These are phyloP conservation scores for Neurospora terricola DNA, from an alignment of 495 filamentous ascomycete genomes.

Conservation along the genomic window DNA sequence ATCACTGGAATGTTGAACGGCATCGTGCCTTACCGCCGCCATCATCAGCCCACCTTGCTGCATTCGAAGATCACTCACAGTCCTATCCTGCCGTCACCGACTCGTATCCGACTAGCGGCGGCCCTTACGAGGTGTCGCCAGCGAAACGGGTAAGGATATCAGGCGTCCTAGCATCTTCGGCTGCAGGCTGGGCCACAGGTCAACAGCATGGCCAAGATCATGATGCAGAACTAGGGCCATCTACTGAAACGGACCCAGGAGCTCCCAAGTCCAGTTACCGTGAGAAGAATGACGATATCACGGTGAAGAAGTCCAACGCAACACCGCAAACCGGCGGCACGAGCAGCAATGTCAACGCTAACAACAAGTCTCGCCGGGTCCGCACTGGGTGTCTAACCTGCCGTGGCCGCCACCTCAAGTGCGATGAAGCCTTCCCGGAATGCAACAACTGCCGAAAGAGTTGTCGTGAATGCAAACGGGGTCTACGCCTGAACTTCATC, in stretches of 20 bases:
- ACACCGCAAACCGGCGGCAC: not conserved
- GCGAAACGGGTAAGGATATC: not conserved
- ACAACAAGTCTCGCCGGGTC: conserved; percentile 55
- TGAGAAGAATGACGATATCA: conserved; percentile 11
- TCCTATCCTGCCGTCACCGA: not conserved
- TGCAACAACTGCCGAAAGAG: conserved; percentile 88
- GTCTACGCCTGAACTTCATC: conserved; percentile 86
- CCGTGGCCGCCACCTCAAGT: conserved; percentile 56
- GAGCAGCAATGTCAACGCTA: conserved; percentile 16
- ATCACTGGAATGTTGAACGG: not conserved
- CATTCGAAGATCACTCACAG: not conserved
- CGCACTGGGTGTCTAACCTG: conserved; percentile 73
- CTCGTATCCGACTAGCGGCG: not conserved
- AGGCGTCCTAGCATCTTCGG: not conserved
- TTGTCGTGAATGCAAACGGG: conserved; percentile 73
- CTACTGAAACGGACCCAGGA: not conserved
- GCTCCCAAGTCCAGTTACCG: not conserved
- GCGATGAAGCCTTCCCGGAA: conserved; percentile 69
- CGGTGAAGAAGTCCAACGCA: not conserved
- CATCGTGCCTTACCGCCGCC: not conserved
- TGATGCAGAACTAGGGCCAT: not conserved
- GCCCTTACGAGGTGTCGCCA: not conserved
- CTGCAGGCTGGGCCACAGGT: not conserved
- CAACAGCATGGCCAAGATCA: not conserved
- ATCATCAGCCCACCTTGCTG: not conserved